A percentile compares a stretch with the other conserved stretches of the same genome.
These are phyloP conservation scores for Astrothelium macrocarpum DNA, from an alignment of 495 filamentous ascomycete genomes.

Conservation along the genomic window DNA sequence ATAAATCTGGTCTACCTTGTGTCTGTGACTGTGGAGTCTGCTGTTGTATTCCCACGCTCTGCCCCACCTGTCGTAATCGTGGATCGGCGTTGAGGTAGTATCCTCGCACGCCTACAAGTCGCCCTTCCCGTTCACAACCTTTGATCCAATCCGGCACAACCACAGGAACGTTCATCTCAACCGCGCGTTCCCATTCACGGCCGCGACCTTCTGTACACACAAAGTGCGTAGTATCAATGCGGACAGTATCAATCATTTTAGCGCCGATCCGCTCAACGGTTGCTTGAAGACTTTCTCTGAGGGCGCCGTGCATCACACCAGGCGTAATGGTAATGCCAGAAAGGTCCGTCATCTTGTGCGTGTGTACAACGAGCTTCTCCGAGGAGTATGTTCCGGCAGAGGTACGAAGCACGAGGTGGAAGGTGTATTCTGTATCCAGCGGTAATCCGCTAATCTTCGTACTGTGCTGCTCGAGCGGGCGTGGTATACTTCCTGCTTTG, in stretches of 20 bases:
- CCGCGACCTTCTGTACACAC: conserved; percentile 94
- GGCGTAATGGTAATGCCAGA: conserved; percentile 92
- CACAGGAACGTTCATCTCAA: conserved; percentile 96
- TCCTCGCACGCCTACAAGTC: conserved; percentile 85
- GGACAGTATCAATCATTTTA: conserved; percentile 78
- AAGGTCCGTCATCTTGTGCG: conserved; percentile 98
- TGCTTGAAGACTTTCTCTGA: conserved; percentile 60
- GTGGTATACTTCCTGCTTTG: conserved; percentile 89
- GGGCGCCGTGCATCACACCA: conserved; percentile 67
- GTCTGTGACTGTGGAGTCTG: conserved; percentile 13
- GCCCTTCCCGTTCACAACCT: conserved; percentile 84
- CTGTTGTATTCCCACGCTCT: conserved; percentile 24
- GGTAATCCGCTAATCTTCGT: conserved; percentile 98
- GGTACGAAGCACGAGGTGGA: conserved; percentile 85
- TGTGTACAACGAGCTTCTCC: conserved; percentile 75
- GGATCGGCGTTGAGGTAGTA: conserved; percentile 92
- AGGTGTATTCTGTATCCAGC: conserved; percentile 89
- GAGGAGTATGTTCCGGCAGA: conserved; percentile 78
- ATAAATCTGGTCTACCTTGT: conserved; percentile 11
- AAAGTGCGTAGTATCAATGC: conserved; percentile 98
- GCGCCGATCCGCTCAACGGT: conserved; percentile 85
- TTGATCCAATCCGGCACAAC: conserved; percentile 97
- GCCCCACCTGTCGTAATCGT: conserved; percentile 49
- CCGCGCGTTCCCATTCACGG: conserved; percentile 84
- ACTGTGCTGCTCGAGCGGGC: conserved; percentile 70